A percentile compares a stretch with the other conserved stretches of the same genome.
Conservation (phyloP, 768 basidiomycete genomes). For the Russula dissimulans region DNA sequence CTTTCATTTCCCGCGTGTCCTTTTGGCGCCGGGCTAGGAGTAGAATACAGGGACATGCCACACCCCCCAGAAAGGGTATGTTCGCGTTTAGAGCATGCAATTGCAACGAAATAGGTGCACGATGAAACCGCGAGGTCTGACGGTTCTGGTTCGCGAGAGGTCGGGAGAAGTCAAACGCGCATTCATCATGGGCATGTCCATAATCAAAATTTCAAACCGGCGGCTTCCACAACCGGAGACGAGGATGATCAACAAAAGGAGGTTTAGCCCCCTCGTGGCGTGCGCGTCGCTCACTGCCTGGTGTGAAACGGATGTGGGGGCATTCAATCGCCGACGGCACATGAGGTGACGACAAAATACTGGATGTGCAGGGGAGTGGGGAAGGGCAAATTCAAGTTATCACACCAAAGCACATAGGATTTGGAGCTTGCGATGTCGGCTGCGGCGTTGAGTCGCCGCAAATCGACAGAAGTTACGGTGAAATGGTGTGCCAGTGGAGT, state of each 20-base stretch:
- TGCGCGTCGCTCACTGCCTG: conserved; percentile 8
- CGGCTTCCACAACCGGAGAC: conserved; percentile 13
- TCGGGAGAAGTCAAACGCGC: conserved; percentile 15
- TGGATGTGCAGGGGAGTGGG: conserved; percentile 2
- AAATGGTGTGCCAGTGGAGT: conserved; percentile 11
- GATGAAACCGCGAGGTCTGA: conserved; percentile 15
- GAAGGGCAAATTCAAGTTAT: conserved; percentile 4
- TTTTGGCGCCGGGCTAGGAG: conserved; percentile 10
- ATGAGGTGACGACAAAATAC: conserved; percentile 3
- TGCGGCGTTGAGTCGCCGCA: conserved; percentile 12
- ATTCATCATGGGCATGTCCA: conserved; percentile 3
- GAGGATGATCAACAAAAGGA: conserved; percentile 8
- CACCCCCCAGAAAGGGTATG: background rate
- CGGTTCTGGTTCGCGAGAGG: conserved; percentile 1
- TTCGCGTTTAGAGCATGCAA: conserved; percentile 5
- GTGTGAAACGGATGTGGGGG: conserved; percentile 11
- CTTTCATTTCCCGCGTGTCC: conserved; percentile 12
- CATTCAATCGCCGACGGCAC: conserved; percentile 13
- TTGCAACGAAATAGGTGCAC: background rate
- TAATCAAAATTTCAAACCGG: conserved; percentile 15
- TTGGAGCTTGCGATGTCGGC: conserved; percentile 2
- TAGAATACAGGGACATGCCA: background rate
- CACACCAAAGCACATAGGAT: background rate
- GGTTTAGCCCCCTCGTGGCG: conserved; percentile 16
- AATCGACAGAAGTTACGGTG: conserved; percentile 4